A percentile compares a stretch with the other conserved stretches of the same genome.
Conservation (phyloP, 2,329 filamentous ascomycete genomes). For the Aspergillus pseudotamarii region DNA sequence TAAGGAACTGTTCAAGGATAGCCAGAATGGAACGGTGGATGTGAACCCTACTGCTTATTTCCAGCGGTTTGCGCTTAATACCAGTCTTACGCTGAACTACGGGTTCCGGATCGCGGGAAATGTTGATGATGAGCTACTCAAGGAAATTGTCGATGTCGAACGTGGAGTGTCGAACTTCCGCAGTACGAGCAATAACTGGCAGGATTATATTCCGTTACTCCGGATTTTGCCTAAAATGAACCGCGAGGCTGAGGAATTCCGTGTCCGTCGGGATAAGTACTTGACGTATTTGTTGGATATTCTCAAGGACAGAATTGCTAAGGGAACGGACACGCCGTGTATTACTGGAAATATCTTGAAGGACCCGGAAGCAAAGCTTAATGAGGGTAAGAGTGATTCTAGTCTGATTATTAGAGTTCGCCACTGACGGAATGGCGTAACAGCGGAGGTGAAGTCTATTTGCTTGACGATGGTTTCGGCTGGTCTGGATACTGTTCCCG, state of each 20-base stretch:
- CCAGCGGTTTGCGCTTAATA: conserved; percentile 75
- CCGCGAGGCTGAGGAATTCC: conserved; percentile 65
- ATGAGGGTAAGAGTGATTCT: conserved; percentile 54
- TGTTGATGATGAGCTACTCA: conserved; percentile 66
- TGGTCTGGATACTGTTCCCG: conserved; percentile 78
- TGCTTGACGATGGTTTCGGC: conserved; percentile 81
- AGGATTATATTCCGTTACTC: conserved; percentile 79
- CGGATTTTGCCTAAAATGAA: conserved; percentile 66
- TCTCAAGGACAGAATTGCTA: conserved; percentile 62
- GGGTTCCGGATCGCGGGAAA: conserved; percentile 74
- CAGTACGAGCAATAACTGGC: conserved; percentile 80
- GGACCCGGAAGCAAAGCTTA: conserved; percentile 69
- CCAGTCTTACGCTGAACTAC: conserved; percentile 76
- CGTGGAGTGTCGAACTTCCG: conserved; percentile 74
- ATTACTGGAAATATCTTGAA: conserved; percentile 73
- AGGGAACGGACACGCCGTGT: conserved; percentile 68
- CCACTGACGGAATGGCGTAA: conserved; percentile 32
- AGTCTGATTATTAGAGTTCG: conserved; percentile 21
- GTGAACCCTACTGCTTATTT: conserved; percentile 74
- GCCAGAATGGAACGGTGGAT: conserved; percentile 62
- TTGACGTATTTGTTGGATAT: conserved; percentile 62
- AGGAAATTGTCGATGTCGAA: conserved; percentile 76
- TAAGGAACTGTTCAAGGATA: conserved; percentile 69
- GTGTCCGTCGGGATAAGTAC: conserved; percentile 69
- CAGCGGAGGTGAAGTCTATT: conserved; percentile 77